These are phyloP conservation scores for Mortierella sp. DNA, from an alignment of 371 early-diverging fungal genomes.

Conservation along the genomic window DNA sequence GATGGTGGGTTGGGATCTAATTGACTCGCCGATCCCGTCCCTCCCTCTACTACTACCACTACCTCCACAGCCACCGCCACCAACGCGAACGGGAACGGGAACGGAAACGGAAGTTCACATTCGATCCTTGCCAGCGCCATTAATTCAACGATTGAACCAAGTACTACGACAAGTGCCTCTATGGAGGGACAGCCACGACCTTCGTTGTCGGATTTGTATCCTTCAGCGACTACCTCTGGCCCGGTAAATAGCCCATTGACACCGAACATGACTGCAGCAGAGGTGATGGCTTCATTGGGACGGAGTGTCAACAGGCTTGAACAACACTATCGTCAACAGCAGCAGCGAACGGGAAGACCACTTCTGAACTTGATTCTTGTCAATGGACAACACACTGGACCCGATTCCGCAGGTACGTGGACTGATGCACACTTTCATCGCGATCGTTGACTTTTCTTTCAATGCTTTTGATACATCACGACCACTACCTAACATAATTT, in stretches of 20 bases:
- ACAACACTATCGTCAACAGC: not conserved
- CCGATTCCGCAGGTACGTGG: not conserved
- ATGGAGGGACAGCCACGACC: not conserved
- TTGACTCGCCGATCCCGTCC: conserved; percentile 10
- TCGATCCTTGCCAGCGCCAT: too few relatives aligned
- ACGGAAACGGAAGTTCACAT: not conserved
- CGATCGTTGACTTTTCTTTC: not conserved
- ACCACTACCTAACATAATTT: not conserved
- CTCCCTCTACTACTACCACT: not conserved
- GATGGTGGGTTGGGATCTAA: conserved; percentile 3
- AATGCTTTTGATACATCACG: not conserved
- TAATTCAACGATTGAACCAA: too few relatives aligned
- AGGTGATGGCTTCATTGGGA: not conserved
- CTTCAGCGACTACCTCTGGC: not conserved
- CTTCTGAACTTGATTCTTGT: not conserved
- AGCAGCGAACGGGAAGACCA: not conserved
- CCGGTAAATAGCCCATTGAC: not conserved
- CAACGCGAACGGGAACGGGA: not conserved
- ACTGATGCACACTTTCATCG: not conserved
- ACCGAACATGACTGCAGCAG: not conserved
- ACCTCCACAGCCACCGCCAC: not conserved
- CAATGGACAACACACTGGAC: not conserved
- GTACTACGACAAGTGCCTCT: not conserved
- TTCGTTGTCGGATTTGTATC: not conserved
- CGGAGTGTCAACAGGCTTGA: not conserved